A percentile compares a stretch with the other conserved stretches of the same genome.
These are phyloP conservation scores for Parvularia atlantis DNA, from an alignment of 78 protist genomes.

Conservation along the genomic window DNA sequence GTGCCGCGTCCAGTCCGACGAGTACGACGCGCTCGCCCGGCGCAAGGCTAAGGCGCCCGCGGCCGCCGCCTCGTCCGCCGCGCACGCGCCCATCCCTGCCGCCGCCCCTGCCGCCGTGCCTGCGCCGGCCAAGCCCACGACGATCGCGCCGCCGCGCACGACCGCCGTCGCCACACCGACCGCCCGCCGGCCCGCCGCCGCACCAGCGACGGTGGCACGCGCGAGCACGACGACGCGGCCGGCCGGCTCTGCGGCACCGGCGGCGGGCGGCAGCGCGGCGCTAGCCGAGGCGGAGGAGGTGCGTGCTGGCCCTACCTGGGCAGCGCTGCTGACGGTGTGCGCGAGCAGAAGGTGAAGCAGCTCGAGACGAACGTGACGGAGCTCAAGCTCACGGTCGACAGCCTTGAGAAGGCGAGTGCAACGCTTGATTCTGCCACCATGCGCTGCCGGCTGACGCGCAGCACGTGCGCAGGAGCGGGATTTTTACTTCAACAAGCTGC, in stretches of 20 bases:
- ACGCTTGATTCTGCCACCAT: too few relatives aligned
- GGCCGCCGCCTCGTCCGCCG: background rate
- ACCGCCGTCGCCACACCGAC: background rate
- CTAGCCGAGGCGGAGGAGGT: background rate
- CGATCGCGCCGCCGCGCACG: background rate
- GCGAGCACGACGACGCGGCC: background rate
- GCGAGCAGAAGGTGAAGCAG: background rate
- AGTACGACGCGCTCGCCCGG: background rate
- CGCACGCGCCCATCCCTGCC: background rate
- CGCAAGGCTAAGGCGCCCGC: background rate
- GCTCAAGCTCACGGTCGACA: constrained; percentile 9
- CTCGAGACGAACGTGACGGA: background rate
- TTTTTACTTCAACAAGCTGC: constrained; percentile 46
- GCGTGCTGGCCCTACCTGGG: too few relatives aligned
- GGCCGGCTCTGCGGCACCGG: background rate
- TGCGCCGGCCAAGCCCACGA: background rate
- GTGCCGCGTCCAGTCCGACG: background rate
- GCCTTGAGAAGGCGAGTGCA: constrained; percentile 35
- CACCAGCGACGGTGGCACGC: background rate
- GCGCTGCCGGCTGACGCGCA: too few relatives aligned
- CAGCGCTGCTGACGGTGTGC: background rate
- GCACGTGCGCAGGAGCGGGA: too few relatives aligned
- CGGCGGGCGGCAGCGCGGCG: background rate
- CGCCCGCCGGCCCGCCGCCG: background rate
- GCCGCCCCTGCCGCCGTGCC: background rate